Base-by-base conservation (phyloP, 2,329 filamentous ascomycete genomes). In the Fusarium palustre region DNA sequence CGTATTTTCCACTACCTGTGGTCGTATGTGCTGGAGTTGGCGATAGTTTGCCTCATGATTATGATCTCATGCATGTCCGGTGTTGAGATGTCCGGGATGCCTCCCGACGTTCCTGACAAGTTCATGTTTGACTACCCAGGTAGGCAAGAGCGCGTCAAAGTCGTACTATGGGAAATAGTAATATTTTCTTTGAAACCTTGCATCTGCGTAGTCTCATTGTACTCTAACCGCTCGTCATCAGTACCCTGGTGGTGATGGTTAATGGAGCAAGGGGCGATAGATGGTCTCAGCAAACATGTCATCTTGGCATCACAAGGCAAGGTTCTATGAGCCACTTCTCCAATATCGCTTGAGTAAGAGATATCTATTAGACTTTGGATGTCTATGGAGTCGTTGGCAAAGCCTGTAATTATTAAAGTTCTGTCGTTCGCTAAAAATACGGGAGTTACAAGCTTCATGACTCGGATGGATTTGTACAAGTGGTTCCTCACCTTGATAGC, bases 1-100 rank as follows among this genome's bases (percentile, higher is more conserved):
- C 66, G 66, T 69, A 61, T 69, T 69, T 54, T 66, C 66, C 66
- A 66, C 53, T 69, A 66, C 66, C 62, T 69, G 39, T 70, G 66
- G 66, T 67, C 66, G 57, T 69, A 69, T 69, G 66, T 70, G 15
- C 18, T 38, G 9, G 33, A 22, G 4, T 22, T 11, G 20, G 12
- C 24, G 31, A 54, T 31, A 41, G 33, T 59, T 20, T 28, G 31
- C 13, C 4, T 28, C 59, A 65, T 65, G 28, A 11, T 6, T 38
- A 34, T 33, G 16, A 16, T 25, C 15, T 31, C 25, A 34, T 59
- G 30, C 39, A 48, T 47, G 22, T 25, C 38, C n/a, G 11, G 9
- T 13, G 30, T n/a, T 41, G 28, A 47, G 36, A 36, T 24, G 13
- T 39, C 48, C 61, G 62, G 62, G 38, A 48, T 25, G 22, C 18